A percentile compares a stretch with the other conserved stretches of the same genome.
These are phyloP conservation scores for Alternaria incomplexa DNA, from an alignment of 2,329 filamentous ascomycete species.

Conservation along the genomic window DNA sequence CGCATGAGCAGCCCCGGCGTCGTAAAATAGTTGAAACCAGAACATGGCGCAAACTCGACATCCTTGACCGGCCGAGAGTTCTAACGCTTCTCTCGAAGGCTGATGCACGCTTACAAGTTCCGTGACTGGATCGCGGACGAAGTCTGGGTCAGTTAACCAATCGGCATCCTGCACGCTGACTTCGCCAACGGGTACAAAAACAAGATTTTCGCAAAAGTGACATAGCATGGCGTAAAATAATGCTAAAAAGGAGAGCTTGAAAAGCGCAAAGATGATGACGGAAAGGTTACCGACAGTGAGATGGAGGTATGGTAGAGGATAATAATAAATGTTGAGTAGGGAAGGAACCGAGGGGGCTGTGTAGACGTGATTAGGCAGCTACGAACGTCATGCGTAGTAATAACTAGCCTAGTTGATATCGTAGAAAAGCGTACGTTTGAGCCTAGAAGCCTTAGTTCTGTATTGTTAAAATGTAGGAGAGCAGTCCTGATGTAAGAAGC, in stretches of 20 bases:
- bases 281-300: background rate
- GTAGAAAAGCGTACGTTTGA: no score
- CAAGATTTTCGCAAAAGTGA: background rate
- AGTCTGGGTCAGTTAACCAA: background rate
- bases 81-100: background rate
- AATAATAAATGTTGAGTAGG: background rate
- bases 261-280: background rate
- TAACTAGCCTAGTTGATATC: background rate
- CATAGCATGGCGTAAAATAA: background rate
- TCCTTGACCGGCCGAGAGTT: background rate
- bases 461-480: no score
- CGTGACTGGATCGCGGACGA: rapidly evolving
- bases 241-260: no score
- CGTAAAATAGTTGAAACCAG: background rate
- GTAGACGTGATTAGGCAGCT: background rate
- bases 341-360: background rate
- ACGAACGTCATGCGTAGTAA: background rate
- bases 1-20: rapidly evolving
- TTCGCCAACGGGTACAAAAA: background rate
- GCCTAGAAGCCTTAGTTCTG: no score
- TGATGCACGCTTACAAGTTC: background rate
- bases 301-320: background rate
- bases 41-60: background rate
- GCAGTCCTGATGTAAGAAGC: no score
- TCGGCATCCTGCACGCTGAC: background rate